Evolutionary conservation across 1,284 basidiomycete species (phyloP).

Genomic region (Chondrostereum purpureum): DNA sequence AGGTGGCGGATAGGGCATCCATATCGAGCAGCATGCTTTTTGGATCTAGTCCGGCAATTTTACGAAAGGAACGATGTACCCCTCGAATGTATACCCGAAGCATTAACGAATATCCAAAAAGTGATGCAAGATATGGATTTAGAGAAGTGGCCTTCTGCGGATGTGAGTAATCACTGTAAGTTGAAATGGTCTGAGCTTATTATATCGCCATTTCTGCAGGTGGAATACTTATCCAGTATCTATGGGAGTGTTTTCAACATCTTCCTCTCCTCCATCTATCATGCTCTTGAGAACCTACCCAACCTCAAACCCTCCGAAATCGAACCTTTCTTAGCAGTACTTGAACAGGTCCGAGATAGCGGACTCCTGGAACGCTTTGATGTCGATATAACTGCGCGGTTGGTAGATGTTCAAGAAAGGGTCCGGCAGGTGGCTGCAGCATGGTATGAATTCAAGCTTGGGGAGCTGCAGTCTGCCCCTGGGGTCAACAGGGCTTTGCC

Average conservation of each 20-base stretch:
- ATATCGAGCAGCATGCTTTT: slow-evolving; percentile 75
- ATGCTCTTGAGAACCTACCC: slow-evolving; percentile 72
- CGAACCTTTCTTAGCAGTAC: slow-evolving; percentile 55
- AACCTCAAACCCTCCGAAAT: slow-evolving; percentile 66
- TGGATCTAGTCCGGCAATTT: slow-evolving; percentile 83
- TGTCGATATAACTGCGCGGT: slow-evolving; percentile 55
- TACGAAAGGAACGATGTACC: slow-evolving; percentile 91
- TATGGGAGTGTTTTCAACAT: slow-evolving; percentile 80
- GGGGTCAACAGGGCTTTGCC: slow-evolving; percentile 77
- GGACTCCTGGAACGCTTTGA: slow-evolving; percentile 63
- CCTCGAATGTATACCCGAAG: slow-evolving; percentile 90
- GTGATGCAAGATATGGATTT: slow-evolving; percentile 64
- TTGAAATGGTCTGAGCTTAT: too few species aligned
- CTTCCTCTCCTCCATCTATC: slow-evolving; percentile 82
- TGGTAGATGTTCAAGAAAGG: slow-evolving; percentile 66
- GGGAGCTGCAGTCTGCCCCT: slow-evolving; percentile 58
- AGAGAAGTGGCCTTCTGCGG: slow-evolving; percentile 74
- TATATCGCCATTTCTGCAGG: slow-evolving; percentile 30
- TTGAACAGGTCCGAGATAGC: slow-evolving; percentile 69
- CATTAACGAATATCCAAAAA: slow-evolving; percentile 67
- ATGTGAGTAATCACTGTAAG: slow-evolving; percentile 67
- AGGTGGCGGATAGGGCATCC: slow-evolving; percentile 85
- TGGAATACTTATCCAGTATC: slow-evolving; percentile 57
- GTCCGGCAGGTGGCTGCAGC: slow-evolving; percentile 65
- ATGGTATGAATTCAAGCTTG: slow-evolving; percentile 65